Conservation (phyloP, 306 rosid genomes). For the Corylus avellana region DNA sequence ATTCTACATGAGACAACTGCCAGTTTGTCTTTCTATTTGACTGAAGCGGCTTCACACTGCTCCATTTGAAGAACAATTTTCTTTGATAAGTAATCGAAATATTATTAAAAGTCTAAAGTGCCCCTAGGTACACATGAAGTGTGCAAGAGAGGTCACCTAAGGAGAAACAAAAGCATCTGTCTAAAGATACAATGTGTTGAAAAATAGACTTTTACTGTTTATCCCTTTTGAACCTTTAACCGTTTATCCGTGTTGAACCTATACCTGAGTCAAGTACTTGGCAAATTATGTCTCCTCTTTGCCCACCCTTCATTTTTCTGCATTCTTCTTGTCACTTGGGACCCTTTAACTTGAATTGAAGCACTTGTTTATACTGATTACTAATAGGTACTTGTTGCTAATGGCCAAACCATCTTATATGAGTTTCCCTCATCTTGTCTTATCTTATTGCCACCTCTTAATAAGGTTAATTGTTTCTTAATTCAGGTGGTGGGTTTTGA, state of each 20-base stretch:
- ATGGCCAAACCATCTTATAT: neutral
- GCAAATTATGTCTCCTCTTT: neutral
- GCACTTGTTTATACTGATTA: neutral
- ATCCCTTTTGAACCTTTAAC: neutral
- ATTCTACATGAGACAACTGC: slow-evolving; percentile 3
- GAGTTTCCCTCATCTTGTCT: neutral
- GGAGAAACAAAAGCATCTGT: too few relatives aligned
- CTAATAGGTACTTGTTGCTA: neutral
- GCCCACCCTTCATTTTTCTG: neutral
- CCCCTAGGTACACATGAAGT: too few relatives aligned
- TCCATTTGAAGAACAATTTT: neutral
- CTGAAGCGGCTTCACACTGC: neutral
- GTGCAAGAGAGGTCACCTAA: too few relatives aligned
- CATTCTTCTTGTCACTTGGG: neutral
- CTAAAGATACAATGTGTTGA: too few relatives aligned
- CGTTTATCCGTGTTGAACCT: neutral
- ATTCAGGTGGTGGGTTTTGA: slow-evolving; percentile 86
- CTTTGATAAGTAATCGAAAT: too few relatives aligned
- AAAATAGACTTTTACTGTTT: too few relatives aligned
- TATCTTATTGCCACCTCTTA: neutral
- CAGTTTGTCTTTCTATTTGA: slow-evolving; percentile 1
- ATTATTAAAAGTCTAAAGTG: too few relatives aligned
- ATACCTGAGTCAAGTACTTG: neutral
- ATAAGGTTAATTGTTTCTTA: slow-evolving; percentile 10
- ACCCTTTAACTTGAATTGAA: neutral